Evolutionary conservation across 805 yeast genomes (phyloP), one percentile per base, ranked within the genome.

Genomic region (Candida nitratophila): DNA sequence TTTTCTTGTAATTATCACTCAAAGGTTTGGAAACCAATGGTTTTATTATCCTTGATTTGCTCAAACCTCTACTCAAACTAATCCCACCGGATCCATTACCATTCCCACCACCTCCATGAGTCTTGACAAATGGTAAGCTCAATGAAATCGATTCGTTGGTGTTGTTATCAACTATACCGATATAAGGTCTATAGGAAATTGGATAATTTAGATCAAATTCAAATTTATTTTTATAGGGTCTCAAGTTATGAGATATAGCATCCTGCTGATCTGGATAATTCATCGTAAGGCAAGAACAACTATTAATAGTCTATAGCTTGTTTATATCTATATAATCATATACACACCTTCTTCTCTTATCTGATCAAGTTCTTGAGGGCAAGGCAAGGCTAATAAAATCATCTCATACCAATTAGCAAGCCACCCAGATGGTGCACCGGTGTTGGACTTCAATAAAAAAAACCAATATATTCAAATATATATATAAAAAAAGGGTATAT

Each of bases 191-290:
- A 42, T 61, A 65, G 10, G 66, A 51, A 17, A 65, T 54, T 5
- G 66, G 66, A 42, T 65, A 65, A 37, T 60, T 57, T 22, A 53
- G 47, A 37, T 64, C 63, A 45, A 65, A 65, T 44, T 61, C 66
- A 2, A 47, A 41, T 30, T 54, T 49, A 40, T 57, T 54, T 24
- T 50, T 54, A 47, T 65, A 65, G 3, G 70, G 70, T 35, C 70
- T 51, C 27, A 60, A 36, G 10, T 57, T 48, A 11, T 49, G 48
- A 29, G 32, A 29, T 29, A 29, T 4, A 7, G 5, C 14, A 9
- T 29, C 32, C 14, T 7, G 32, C 14, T 7, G 32, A 29, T 29
- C 32, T 8, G 32, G 5, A 14, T 29, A 29, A 9, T n/a, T n/a
- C 22, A 17, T 33, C 19, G 14, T 17, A 14, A 14, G 6, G 14